Evolutionary conservation across 345 rosid species (phyloP).

Genomic region (Boechera divaricarpa): DNA sequence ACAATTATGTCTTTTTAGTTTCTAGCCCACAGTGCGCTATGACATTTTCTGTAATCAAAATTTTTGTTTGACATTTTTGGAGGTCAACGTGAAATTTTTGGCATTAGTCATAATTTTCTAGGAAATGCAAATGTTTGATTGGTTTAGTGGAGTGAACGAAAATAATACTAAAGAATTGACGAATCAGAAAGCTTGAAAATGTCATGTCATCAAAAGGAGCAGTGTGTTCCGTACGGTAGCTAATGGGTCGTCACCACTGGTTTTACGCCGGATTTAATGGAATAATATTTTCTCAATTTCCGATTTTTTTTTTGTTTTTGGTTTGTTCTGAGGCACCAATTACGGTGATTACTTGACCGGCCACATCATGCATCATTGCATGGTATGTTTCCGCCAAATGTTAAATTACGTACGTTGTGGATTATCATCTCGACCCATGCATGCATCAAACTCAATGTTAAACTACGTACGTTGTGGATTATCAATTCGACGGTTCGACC

Average conservation of each 20-base stretch:
- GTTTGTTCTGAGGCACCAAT: conserved; percentile 6
- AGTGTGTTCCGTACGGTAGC: conserved; percentile 33
- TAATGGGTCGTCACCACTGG: conserved; percentile 27
- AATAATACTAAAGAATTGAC: conserved; percentile 27
- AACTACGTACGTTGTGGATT: background rate
- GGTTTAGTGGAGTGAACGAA: background rate
- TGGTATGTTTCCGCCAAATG: conserved; percentile 8
- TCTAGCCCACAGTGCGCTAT: no score
- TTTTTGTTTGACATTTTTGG: no score
- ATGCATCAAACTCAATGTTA: background rate
- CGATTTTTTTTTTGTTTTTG: background rate
- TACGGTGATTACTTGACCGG: conserved; percentile 32
- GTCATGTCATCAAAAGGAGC: conserved; percentile 34
- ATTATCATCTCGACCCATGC: background rate
- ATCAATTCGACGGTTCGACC: no score
- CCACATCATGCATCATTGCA: conserved; percentile 6
- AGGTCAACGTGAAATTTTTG: no score
- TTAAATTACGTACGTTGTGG: conserved; percentile 4
- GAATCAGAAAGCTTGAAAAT: conserved; percentile 18
- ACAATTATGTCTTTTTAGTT: no score
- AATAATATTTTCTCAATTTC: background rate
- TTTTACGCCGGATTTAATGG: conserved; percentile 30
- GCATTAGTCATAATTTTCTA: no score
- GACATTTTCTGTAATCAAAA: no score
- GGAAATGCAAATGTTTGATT: conserved; percentile 19